Evolutionary conservation across 2,329 filamentous ascomycete species (phyloP), one percentile per base, ranked within the genome.

Genomic region (Fusarium lateritium): DNA sequence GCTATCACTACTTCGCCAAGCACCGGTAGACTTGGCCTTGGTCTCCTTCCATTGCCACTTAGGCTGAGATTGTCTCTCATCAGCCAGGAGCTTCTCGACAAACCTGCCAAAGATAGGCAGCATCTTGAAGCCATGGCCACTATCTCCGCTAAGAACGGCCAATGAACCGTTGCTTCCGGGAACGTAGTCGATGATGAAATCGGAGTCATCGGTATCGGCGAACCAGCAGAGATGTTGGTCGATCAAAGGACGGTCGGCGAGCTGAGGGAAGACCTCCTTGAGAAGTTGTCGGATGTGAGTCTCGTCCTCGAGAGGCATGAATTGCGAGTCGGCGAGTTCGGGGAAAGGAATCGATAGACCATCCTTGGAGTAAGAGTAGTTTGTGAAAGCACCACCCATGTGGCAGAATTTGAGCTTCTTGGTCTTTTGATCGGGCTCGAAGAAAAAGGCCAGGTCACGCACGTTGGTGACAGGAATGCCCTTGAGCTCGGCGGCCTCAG

Each of bases 321-420:
- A 68, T 19, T 69, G 65, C 0, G 65, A 68, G 2, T 56, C 61
- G 5, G 24, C n/a, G 3, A 68, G 34, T 0, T 44, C 26, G 8
- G 46, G 36, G 5, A 66, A 68, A 0, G 65, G 65, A 0, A 68
- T 22, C 0, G 65, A 68, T 6, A 68, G 38, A 3, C 65, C 65
- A 7, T 68, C 65, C n/a, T 61, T 68, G 15, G 65, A 45, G 17
- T 44, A 66, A 2, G 65, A 31, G 24, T 68, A 69, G 17, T 68
- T 68, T 19, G 65, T 68, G 13, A 56, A 68, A 0, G 65, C 65
- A 1, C 65, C 65, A 2, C 65, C 65, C 65, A 68, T 69, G 13
- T 68, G 65, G 11, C 65, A 68, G 38, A 68, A 69, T 10, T 68
- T 68, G 6, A 68, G 34, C 5, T 68, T 68, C 46, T 69, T 66